phyloP scores from a whole-genome alignment of 805 yeast species.

The Yarrowia sp. region DNA sequence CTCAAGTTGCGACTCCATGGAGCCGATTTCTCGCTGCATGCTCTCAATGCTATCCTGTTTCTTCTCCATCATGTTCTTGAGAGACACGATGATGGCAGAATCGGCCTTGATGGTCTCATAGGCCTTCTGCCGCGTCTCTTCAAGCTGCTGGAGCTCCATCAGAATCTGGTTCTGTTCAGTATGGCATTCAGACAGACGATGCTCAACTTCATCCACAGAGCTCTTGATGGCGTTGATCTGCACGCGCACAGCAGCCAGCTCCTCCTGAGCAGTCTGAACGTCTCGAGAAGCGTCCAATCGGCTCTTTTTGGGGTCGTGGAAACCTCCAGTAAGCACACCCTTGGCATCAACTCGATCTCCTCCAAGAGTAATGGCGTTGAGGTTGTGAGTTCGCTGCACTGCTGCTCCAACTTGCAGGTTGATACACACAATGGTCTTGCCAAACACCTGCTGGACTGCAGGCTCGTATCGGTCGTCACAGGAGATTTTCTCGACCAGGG shows the following conservation, averaged over 20 bases:
- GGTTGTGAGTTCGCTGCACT: conserved; percentile 56
- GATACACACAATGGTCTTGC: conserved; percentile 72
- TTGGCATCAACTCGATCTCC: conserved; percentile 85
- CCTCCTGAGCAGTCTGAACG: conserved; percentile 47
- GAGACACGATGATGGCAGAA: neutral
- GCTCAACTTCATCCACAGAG: conserved; percentile 43
- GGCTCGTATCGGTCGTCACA: conserved; percentile 55
- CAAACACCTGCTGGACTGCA: conserved; percentile 79
- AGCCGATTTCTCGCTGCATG: conserved; percentile 29
- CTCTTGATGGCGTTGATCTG: conserved; percentile 39
- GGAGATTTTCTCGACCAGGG: conserved; percentile 71
- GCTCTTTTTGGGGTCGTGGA: conserved; percentile 62
- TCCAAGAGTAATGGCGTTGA: conserved; percentile 82
- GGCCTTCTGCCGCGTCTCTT: conserved; percentile 28
- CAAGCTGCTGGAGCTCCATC: conserved; percentile 20
- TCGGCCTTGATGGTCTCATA: conserved; percentile 2
- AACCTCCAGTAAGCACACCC: conserved; percentile 90
- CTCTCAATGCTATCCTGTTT: neutral
- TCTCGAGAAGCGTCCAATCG: conserved; percentile 67
- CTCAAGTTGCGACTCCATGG: conserved; percentile 44
- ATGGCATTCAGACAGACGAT: conserved; percentile 51
- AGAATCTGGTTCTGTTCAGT: conserved; percentile 42
- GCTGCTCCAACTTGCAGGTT: conserved; percentile 67
- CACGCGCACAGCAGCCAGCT: conserved; percentile 44
- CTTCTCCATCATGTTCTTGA: neutral